phyloP scores from a whole-genome alignment of 169 alveolate species.

The Plasmodium inui region DNA sequence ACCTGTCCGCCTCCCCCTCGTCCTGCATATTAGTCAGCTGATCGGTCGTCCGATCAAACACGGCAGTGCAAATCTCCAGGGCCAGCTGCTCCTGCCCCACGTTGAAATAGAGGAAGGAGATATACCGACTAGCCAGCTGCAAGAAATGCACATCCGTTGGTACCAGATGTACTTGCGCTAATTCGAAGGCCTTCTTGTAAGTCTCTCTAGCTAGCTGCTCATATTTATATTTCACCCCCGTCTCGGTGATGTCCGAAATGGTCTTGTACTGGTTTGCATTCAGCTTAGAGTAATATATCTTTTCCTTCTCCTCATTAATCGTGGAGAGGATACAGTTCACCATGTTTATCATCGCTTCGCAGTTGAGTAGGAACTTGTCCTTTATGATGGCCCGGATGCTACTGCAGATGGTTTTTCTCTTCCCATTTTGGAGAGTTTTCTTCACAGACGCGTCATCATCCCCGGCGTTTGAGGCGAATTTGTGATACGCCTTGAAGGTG shows the following conservation, averaged over 20 bases:
- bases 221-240: slow-evolving; percentile 72
- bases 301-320: slow-evolving; percentile 25
- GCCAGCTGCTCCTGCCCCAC: slow-evolving; percentile 61
- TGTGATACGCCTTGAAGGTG: slow-evolving; percentile 37
- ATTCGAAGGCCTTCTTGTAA: slow-evolving; percentile 31
- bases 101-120: slow-evolving; percentile 37
- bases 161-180: slow-evolving; percentile 9
- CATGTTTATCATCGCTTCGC: slow-evolving; percentile 50
- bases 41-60: slow-evolving; percentile 35
- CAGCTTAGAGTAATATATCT: slow-evolving; percentile 22
- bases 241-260: slow-evolving; percentile 60
- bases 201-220: slow-evolving; percentile 68
- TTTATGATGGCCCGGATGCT: slow-evolving; percentile 31
- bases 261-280: slow-evolving; percentile 59
- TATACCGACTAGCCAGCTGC: slow-evolving; percentile 43
- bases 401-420: slow-evolving; percentile 27
- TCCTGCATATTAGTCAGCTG: slow-evolving; percentile 20
- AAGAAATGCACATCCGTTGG: slow-evolving; percentile 48
- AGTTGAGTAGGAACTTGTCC: slow-evolving; percentile 28
- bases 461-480: background rate
- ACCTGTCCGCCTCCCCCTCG: slow-evolving; percentile 22
- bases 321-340: slow-evolving; percentile 38
- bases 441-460: background rate
- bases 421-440: background rate
- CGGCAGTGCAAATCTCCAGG: slow-evolving; percentile 3